A percentile compares a stretch with the other conserved stretches of the same genome.
Evolutionary conservation across 2,329 filamentous ascomycete species (phyloP).

Genomic region (Penicillium sp.): DNA sequence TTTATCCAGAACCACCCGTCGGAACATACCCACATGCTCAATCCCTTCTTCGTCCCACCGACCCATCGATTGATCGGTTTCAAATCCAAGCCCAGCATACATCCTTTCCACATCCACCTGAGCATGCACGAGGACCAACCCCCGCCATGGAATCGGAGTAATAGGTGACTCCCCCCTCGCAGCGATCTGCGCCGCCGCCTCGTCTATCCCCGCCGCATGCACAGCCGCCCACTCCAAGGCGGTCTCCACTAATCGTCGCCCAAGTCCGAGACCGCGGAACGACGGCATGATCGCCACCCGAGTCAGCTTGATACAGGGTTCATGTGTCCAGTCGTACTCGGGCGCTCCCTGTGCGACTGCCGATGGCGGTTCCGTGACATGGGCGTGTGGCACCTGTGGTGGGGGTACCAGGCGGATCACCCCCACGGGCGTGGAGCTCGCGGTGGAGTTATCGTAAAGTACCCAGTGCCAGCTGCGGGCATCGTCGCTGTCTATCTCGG

Average conservation of each 20-base stretch:
- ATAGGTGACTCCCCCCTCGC: constrained; percentile 46
- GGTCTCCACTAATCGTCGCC: constrained; percentile 63
- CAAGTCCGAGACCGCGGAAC: constrained; percentile 65
- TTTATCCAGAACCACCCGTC: constrained; percentile 30
- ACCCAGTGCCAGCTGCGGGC: constrained; percentile 80
- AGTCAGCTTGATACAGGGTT: constrained; percentile 80
- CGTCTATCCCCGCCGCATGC: constrained; percentile 54
- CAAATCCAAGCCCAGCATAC: constrained; percentile 73
- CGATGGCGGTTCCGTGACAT: constrained; percentile 29
- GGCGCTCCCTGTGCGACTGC: constrained; percentile 15
- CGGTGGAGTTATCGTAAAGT: constrained; percentile 63
- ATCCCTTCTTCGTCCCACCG: constrained; percentile 83
- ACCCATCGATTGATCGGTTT: constrained; percentile 69
- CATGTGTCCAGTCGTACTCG: constrained; percentile 52
- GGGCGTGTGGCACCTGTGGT: constrained; percentile 63
- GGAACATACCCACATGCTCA: constrained; percentile 81
- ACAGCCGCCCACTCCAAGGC: constrained; percentile 66
- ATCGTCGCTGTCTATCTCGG: constrained; percentile 81
- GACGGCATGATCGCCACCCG: constrained; percentile 67
- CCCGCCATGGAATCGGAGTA: constrained; percentile 58
- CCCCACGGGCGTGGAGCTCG: constrained; percentile 57
- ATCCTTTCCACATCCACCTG: constrained; percentile 63
- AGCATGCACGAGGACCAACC: constrained; percentile 75
- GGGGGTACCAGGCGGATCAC: constrained; percentile 80
- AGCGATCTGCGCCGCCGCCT: constrained; percentile 16